phyloP scores from a whole-genome alignment of 768 basidiomycete genomes.

The Suillus hirtellus region DNA sequence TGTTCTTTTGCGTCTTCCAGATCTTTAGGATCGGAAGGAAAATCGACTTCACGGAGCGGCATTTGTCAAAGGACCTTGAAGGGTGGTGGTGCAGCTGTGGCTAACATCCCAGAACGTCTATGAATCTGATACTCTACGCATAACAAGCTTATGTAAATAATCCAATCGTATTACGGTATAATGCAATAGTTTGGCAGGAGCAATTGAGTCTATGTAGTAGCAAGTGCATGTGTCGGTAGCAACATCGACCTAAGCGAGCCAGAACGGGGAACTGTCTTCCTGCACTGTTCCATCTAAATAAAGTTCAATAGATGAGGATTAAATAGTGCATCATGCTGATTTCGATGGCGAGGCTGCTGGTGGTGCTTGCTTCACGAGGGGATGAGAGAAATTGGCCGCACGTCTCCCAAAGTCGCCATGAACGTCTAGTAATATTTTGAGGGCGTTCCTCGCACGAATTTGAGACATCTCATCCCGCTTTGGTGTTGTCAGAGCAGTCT shows the following conservation, averaged over 20 bases:
- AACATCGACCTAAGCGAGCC: neutral
- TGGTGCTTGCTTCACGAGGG: conserved; percentile 18
- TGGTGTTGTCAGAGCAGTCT: conserved; percentile 64
- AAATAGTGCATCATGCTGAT: conserved; percentile 18
- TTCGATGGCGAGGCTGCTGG: conserved; percentile 18
- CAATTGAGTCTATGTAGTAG: neutral
- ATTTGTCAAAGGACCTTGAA: conserved; percentile 36
- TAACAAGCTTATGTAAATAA: conserved; percentile 7
- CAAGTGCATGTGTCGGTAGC: neutral
- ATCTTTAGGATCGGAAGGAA: conserved; percentile 35
- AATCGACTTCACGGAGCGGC: conserved; percentile 48
- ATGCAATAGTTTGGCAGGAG: neutral
- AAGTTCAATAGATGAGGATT: conserved; percentile 1
- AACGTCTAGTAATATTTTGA: conserved; percentile 88
- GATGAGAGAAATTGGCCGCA: conserved; percentile 38
- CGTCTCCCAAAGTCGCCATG: conserved; percentile 85
- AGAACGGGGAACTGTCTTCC: neutral
- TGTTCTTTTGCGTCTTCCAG: conserved; percentile 45
- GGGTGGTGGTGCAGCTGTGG: too few relatives aligned
- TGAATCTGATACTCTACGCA: neutral
- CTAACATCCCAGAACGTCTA: neutral
- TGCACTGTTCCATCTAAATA: neutral
- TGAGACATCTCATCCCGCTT: conserved; percentile 82
- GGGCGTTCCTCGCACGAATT: conserved; percentile 90
- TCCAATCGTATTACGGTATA: conserved; percentile 8